Evolutionary conservation across 75 land plant genomes (phyloP), one percentile per base, ranked within the genome.

Genomic region (Pinus albicaulis): DNA sequence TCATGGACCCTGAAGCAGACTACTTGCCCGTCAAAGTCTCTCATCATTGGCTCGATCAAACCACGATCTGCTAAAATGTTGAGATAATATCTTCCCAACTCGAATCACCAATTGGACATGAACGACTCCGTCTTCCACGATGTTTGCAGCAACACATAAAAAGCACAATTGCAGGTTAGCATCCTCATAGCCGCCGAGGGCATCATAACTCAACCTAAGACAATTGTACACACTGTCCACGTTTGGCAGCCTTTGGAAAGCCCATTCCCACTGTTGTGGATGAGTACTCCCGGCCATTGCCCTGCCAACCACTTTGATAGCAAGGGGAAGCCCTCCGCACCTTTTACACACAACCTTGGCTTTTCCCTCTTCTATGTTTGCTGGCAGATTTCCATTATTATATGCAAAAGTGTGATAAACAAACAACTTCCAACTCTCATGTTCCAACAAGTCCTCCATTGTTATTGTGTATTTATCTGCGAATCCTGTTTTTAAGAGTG

Each of bases 281-380:
- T 66, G 63, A 6, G 31, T 57, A 16, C 63, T 59, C 13, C 81
- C 81, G 17, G 80, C 81, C 81, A 80, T 79, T 25, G 71, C 59
- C n/a, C 55, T 24, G 10, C 81, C 81, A 60, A 80, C 61, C 3
- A 80, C 81, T 48, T 80, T 80, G n/a, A 80, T 71, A 15, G 81
- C 81, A 44, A 80, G 59, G n/a, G 81, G 81, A 44, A 80, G 81
- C 56, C 81, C 81, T 62, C 63, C 55, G 48, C 81, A 80, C 16
- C 76, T 72, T 0, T 7, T 19, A 48, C 61, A 41, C 13, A 80
- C 81, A 3, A 23, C 3, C 38, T 41, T 34, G 13, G 73, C 80
- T 38, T n/a, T 28, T 48, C 63, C 81, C 48, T 58, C 81, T 0
- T 77, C 28, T 3, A 3, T 52, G 5, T 38, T 70, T 11, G 81